Evolutionary conservation across 768 basidiomycete genomes (phyloP).

Genomic region (Leccinum rimulosum): DNA sequence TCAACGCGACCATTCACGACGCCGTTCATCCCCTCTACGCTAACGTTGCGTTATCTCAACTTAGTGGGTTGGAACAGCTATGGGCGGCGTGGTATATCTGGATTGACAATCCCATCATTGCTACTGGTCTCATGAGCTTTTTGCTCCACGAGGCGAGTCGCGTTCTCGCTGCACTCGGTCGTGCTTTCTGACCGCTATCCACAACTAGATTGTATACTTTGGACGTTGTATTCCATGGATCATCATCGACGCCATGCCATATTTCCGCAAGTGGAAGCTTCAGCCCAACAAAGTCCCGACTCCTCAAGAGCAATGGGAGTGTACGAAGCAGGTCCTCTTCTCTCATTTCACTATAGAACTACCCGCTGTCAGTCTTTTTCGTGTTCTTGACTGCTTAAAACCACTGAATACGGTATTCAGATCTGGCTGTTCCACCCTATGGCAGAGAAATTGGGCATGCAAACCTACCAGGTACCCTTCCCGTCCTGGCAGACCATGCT

Average conservation of each 20-base stretch:
- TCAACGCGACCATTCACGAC: slow-evolving; percentile 35
- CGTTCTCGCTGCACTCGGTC: not conserved
- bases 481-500: slow-evolving; percentile 66
- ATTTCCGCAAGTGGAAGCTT: slow-evolving; percentile 92
- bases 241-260: slow-evolving; percentile 90
- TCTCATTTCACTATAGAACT: slow-evolving; percentile 96
- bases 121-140: slow-evolving; percentile 93
- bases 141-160: slow-evolving; percentile 84
- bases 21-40: slow-evolving; percentile 50
- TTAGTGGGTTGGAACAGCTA: slow-evolving; percentile 70
- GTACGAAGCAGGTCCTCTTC: slow-evolving; percentile 90
- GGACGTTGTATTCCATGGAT: slow-evolving; percentile 95
- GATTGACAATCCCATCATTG: slow-evolving; percentile 86
- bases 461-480: slow-evolving; percentile 92
- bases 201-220: slow-evolving; percentile 84
- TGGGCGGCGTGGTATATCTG: slow-evolving; percentile 87
- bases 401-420: slow-evolving; percentile 35
- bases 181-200: not conserved
- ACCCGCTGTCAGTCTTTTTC: slow-evolving; percentile 60
- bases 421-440: slow-evolving; percentile 92
- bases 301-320: slow-evolving; percentile 85
- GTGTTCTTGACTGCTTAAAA: not conserved
- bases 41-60: slow-evolving; percentile 53
- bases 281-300: slow-evolving; percentile 86
- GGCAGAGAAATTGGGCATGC: slow-evolving; percentile 84